Conservation (phyloP, 2,329 filamentous ascomycete species). For the Exophiala oligosperma region DNA sequence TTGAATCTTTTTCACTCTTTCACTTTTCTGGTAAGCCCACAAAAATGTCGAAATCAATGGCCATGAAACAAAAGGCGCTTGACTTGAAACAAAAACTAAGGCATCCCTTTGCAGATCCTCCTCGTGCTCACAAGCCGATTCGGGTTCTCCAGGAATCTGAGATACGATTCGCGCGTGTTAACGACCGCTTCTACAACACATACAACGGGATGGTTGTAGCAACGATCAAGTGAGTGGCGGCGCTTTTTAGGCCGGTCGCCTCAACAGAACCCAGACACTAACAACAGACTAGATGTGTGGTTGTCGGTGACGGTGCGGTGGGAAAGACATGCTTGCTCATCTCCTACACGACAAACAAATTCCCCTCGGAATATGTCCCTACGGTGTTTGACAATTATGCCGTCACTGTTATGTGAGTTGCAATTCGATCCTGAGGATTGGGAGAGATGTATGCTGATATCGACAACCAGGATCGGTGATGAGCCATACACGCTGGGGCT, state of each 20-base stretch:
- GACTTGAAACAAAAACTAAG: conserved; percentile 12
- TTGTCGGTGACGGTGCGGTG: conserved; percentile 98
- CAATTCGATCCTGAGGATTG: not conserved
- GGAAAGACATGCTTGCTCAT: conserved; percentile 99
- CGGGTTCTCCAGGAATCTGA: not conserved
- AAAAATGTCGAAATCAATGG: conserved; percentile 3
- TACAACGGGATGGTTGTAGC: conserved; percentile 57
- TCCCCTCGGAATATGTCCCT: conserved; percentile 98
- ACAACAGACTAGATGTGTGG: conserved; percentile 73
- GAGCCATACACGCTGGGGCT: conserved; percentile 96
- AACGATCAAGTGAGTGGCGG: conserved; percentile 60
- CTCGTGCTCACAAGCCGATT: conserved; percentile 8
- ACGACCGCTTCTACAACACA: conserved; percentile 10
- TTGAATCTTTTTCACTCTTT: conserved; percentile 1
- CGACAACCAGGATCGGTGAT: conserved; percentile 80
- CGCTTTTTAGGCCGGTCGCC: conserved; percentile 6
- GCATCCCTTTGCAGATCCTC: conserved; percentile 1
- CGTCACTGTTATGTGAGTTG: conserved; percentile 93
- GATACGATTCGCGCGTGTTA: conserved; percentile 1
- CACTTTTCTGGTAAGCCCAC: conserved; percentile 14
- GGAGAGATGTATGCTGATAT: conserved; percentile 14
- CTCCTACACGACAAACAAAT: conserved; percentile 99
- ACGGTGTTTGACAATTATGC: conserved; percentile 99
- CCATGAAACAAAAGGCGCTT: conserved; percentile 3
- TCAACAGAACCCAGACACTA: conserved; percentile 25